A percentile compares a stretch with the other conserved stretches of the same genome.
Conservation (phyloP, 2,329 filamentous ascomycete genomes). For the Pseudohalonectria lignicola region DNA sequence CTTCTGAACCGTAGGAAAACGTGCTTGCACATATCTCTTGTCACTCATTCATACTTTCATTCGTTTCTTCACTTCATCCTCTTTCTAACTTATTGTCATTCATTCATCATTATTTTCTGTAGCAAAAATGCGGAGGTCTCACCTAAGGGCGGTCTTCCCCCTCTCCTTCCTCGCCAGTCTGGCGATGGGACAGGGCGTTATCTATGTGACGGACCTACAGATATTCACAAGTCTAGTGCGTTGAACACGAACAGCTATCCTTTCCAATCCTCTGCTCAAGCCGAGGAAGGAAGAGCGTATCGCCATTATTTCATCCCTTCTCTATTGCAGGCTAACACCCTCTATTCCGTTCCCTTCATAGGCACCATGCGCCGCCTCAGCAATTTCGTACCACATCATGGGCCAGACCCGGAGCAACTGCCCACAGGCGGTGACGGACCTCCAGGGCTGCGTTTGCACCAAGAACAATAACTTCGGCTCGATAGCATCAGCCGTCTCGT, state of each 20-base stretch:
- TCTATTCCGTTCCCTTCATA: too few species aligned
- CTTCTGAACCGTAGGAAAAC: too few species aligned
- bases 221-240: slow-evolving; percentile 29
- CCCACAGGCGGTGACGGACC: slow-evolving; percentile 26
- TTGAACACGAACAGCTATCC: too few species aligned
- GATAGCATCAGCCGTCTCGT: slow-evolving; percentile 25
- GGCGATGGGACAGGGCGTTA: slow-evolving; percentile 10
- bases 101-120: too few species aligned
- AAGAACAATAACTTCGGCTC: slow-evolving; percentile 28
- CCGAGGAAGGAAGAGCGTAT: too few species aligned
- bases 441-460: slow-evolving; percentile 43
- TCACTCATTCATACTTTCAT: too few species aligned
- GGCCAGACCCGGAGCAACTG: slow-evolving; percentile 30
- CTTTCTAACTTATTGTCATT: too few species aligned
- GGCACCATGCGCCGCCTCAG: slow-evolving; percentile 38
- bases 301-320: too few species aligned
- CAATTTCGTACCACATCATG: slow-evolving; percentile 31
- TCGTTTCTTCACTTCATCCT: too few species aligned
- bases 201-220: slow-evolving; percentile 31
- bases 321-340: too few species aligned
- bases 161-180: not conserved
- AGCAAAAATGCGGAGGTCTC: not conserved
- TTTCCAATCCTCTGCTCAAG: too few species aligned
- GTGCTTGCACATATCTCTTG: too few species aligned
- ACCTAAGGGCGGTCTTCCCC: not conserved